A percentile compares a stretch with the other conserved stretches of the same genome.
phyloP scores from a whole-genome alignment of 164 flowering plant genomes.

The Kingdonia uniflora region DNA sequence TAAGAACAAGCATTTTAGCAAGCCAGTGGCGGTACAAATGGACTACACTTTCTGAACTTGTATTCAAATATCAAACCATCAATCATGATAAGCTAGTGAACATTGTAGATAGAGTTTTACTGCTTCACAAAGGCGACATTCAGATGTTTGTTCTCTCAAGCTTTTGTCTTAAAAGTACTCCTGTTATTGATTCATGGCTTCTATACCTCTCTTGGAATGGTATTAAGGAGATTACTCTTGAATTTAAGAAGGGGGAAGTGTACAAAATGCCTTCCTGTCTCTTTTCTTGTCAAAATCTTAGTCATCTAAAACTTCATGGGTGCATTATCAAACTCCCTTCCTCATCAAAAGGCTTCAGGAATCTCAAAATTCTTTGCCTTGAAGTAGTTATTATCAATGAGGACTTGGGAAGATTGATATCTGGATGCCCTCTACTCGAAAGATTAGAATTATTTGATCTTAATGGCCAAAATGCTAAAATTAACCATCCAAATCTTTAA shows the following conservation, averaged over 20 bases:
- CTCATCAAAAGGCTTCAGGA: constrained; percentile 44
- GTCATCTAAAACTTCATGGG: constrained; percentile 40
- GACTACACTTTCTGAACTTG: constrained; percentile 8
- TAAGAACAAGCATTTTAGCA: no score
- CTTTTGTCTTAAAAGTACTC: neutral
- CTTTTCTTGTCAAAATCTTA: constrained; percentile 40
- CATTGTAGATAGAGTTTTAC: constrained; percentile 8
- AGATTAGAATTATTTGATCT: constrained; percentile 42
- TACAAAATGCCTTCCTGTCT: constrained; percentile 13
- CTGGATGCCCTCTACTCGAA: constrained; percentile 61
- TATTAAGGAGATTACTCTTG: constrained; percentile 5
- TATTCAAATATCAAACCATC: neutral
- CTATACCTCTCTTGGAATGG: neutral
- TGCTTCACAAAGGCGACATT: constrained; percentile 9
- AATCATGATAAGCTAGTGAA: neutral
- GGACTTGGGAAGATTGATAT: constrained; percentile 37
- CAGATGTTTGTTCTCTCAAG: constrained; percentile 2
- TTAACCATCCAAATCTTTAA: constrained; percentile 62
- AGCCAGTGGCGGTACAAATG: no score
- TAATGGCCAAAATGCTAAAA: constrained; percentile 24
- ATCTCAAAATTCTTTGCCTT: constrained; percentile 43
- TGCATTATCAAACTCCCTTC: constrained; percentile 60
- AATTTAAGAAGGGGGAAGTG: constrained; percentile 1
- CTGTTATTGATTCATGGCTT: constrained; percentile 7
- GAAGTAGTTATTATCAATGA: constrained; percentile 35